Evolutionary conservation across 2,329 filamentous ascomycete genomes (phyloP), one percentile per base, ranked within the genome.

Genomic region (Fusarium goolgardi): DNA sequence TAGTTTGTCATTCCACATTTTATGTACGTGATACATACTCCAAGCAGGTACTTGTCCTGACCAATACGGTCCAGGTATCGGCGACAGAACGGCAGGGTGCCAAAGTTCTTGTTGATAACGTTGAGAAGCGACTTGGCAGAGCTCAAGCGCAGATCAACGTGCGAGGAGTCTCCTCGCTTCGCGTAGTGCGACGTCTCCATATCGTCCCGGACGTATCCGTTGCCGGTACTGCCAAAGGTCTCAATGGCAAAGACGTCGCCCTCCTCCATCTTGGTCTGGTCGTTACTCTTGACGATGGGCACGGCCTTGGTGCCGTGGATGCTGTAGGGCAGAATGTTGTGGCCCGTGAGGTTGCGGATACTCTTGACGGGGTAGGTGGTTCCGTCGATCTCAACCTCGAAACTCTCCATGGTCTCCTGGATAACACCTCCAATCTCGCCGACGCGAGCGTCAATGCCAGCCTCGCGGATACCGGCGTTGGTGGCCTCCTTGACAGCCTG

Each of bases 261-360:
- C 81, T 97, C 95, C 81, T 97, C 94, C 95, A 98, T 98, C 85
- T 97, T 97, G 53, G 93, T 96, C 78, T 90, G 89, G 75, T 97
- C 93, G 65, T 88, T 87, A 65, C 89, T 90, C 83, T 97, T 97
- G 68, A 97, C 93, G 74, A 97, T 97, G 0, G 94, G 95, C 52
- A 97, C 93, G 70, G 92, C 94, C 85, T 97, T 97, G 73, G 89
- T 91, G 59, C 94, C 94, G 81, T 97, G 94, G 73, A 97, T 97
- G 78, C 89, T 90, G 83, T 94, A 96, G 65, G 89, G 94, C 58
- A 92, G 85, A 75, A 97, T 97, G 71, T 92, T 95, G 82, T 97
- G 94, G 12, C 93, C 94, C 75, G 92, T 95, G 63, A 97, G 84
- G 81, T 96, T 96, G 69, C 91, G 90, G 76, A 97, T 95, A 69